These are phyloP conservation scores for Chrysoporthe cubensis DNA, from an alignment of 2,329 filamentous ascomycete species.

Conservation along the genomic window DNA sequence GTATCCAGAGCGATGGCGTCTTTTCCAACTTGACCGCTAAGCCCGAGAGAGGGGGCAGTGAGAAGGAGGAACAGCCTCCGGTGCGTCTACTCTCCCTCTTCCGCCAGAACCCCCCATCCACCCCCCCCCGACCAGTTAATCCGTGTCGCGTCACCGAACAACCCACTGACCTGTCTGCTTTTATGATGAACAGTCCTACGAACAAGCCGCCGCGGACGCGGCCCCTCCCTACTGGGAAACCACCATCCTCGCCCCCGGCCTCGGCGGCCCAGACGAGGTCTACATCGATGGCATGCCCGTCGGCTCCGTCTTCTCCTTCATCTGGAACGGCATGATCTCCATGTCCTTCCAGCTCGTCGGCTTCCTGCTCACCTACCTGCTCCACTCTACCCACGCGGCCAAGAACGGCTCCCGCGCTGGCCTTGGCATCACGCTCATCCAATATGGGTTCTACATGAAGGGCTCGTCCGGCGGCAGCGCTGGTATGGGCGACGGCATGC, in stretches of 20 bases:
- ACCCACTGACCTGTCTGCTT: constrained; percentile 39
- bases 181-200: constrained; percentile 72
- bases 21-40: constrained; percentile 95
- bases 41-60: constrained; percentile 75
- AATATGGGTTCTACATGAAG: constrained; percentile 97
- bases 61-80: constrained; percentile 87
- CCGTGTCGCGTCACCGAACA: not conserved
- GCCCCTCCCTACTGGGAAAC: constrained; percentile 99
- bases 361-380: constrained; percentile 95
- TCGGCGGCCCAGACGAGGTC: constrained; percentile 89
- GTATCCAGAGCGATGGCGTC: constrained; percentile 87
- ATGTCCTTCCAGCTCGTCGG: constrained; percentile 97
- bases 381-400: constrained; percentile 96
- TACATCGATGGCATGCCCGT: constrained; percentile 96
- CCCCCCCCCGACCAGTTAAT: too few species aligned
- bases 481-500: constrained; percentile 45
- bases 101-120: not conserved
- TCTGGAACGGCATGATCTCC: constrained; percentile 95
- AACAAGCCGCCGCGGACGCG: constrained; percentile 95
- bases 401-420: constrained; percentile 97
- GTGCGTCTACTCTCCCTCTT: constrained; percentile 58
- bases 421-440: constrained; percentile 91
- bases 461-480: constrained; percentile 42
- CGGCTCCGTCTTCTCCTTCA: constrained; percentile 81
- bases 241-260: constrained; percentile 90